Conservation (phyloP, 1,284 basidiomycete genomes). For the Austroboletus olivaceoglutinosus region DNA sequence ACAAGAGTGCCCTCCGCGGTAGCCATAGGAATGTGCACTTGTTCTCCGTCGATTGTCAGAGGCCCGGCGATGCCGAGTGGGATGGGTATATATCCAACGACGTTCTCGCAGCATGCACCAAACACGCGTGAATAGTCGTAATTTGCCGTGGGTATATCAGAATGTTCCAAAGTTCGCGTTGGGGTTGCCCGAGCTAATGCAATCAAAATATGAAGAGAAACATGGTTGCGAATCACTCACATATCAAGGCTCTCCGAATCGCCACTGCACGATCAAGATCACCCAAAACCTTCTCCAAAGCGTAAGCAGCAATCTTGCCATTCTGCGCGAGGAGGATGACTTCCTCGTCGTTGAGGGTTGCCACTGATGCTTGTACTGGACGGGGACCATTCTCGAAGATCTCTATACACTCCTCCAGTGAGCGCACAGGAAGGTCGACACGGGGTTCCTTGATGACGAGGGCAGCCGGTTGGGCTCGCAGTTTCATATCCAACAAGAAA, state of each 20-base stretch:
- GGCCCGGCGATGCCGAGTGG: constrained; percentile 98
- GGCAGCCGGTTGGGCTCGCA: constrained; percentile 36
- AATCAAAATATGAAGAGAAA: constrained; percentile 6
- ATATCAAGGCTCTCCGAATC: constrained; percentile 88
- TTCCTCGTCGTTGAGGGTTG: constrained; percentile 87
- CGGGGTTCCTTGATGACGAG: constrained; percentile 16
- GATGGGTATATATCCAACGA: constrained; percentile 95
- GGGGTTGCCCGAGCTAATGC: constrained; percentile 76
- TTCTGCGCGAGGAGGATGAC: constrained; percentile 86
- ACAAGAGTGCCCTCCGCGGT: constrained; percentile 98
- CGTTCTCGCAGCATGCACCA: constrained; percentile 99
- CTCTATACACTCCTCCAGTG: constrained; percentile 81
- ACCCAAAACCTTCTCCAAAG: constrained; percentile 89
- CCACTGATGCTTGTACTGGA: constrained; percentile 52
- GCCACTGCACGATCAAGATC: constrained; percentile 86
- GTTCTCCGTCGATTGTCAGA: constrained; percentile 84
- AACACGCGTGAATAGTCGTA: constrained; percentile 96
- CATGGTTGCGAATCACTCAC: constrained; percentile 46
- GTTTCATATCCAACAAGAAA: constrained; percentile 49
- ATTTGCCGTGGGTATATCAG: constrained; percentile 78
- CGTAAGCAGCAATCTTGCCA: constrained; percentile 93
- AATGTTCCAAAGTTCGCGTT: constrained; percentile 84
- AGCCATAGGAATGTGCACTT: constrained; percentile 96
- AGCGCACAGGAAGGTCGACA: constrained; percentile 41
- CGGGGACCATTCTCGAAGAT: constrained; percentile 84